Base-by-base conservation (phyloP, 2,329 filamentous ascomycete genomes). In the Mariannaea sp. region DNA sequence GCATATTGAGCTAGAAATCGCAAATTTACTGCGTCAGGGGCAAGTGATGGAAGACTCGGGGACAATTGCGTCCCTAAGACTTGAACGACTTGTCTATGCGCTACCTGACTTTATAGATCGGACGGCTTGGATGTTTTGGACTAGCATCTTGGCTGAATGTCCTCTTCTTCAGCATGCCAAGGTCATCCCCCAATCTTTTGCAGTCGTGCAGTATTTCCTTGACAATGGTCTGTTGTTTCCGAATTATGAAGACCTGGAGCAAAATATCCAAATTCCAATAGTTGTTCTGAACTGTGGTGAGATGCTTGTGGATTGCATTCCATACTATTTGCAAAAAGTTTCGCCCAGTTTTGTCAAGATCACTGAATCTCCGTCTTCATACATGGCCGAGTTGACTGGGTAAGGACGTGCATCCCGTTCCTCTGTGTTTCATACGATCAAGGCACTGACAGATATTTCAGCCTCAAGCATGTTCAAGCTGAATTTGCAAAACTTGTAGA, bases 341-440 rank as follows among this genome's bases (percentile, higher is more conserved):
- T 41, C 41, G 4, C 13, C 24, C 22, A 29, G 41, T 12, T 32
- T 40, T 7, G 32, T 46, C 9, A 29, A 55, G 5, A 22, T 51
- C 9, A 10, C 7, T 12, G 41, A 49, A 13, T 16, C 35, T 8
- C 19, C 20, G 10, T 27, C 35, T 30, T 45, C 47, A 2, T 55
- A 45, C 29, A 55, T 46, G 52, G 52, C 47, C n/a, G 52, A 55
- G 30, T 38, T 51, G 24, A 27, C 47, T 8, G 46, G 52, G 52
- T 55, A 41, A 1, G 46, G 16, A 17, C 32, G 4, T 19, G 12
- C 14, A 24, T 8, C 5, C 26, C 4, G 3, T 30, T 22, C 40
- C 12, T 13, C 7, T 10, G 10, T 7, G 7, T 20, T 7, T 32
- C 7, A 14, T 29, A 30, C 4, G 10, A 27, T 10, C 9, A 13